Evolutionary conservation across 371 early-diverging fungal genomes (phyloP).

Genomic region (Batkoa obscura): DNA sequence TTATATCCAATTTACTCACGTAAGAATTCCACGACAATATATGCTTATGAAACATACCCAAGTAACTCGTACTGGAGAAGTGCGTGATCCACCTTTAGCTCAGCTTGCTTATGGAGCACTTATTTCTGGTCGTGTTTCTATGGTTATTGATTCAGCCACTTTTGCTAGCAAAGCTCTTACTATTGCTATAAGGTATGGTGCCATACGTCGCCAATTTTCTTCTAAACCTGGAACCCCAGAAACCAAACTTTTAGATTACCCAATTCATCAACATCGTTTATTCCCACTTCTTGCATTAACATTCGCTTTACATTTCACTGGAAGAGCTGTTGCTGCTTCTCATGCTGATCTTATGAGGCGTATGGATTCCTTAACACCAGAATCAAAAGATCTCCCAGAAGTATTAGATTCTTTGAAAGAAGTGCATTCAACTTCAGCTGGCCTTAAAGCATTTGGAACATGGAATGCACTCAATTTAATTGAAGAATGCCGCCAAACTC

Average conservation of each 20-base stretch:
- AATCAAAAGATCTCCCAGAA: constrained; percentile 21
- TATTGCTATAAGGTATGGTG: constrained; percentile 57
- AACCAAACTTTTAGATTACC: constrained; percentile 59
- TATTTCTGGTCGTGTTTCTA: constrained; percentile 50
- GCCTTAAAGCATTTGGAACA: constrained; percentile 61
- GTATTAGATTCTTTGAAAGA: constrained; percentile 51
- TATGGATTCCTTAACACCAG: constrained; percentile 6
- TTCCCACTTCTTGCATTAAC: constrained; percentile 61
- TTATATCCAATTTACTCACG: constrained; percentile 66
- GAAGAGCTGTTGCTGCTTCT: constrained; percentile 41
- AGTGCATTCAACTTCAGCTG: constrained; percentile 69
- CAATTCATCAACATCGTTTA: constrained; percentile 56
- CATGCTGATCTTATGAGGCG: constrained; percentile 40
- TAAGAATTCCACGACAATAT: constrained; percentile 56
- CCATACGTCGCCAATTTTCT: constrained; percentile 63
- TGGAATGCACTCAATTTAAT: constrained; percentile 47
- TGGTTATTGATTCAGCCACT: constrained; percentile 26
- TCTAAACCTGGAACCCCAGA: constrained; percentile 31
- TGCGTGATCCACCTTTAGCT: constrained; percentile 47
- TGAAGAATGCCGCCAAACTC: constrained; percentile 60
- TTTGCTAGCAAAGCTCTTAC: constrained; percentile 52
- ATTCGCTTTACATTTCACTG: constrained; percentile 56
- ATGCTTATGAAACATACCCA: constrained; percentile 87
- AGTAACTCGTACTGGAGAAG: constrained; percentile 52
- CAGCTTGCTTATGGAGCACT: constrained; percentile 68